Evolutionary conservation across 805 yeast species (phyloP).

Genomic region (Metschnikowia lochheadii): DNA sequence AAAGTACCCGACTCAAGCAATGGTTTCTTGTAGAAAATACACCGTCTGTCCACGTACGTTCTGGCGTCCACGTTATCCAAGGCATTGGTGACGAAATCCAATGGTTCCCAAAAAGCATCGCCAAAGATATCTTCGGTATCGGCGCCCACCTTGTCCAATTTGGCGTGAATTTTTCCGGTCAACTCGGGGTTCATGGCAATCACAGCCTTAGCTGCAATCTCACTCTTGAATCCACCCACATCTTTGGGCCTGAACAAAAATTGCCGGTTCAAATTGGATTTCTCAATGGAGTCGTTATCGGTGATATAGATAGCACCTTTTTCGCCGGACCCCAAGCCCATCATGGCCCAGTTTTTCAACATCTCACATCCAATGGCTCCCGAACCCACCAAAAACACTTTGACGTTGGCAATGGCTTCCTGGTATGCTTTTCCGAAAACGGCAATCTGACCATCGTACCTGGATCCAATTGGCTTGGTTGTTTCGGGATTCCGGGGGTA

Average conservation of each 20-base stretch:
- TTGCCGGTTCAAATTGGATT: slow-evolving; percentile 93
- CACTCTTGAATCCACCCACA: slow-evolving; percentile 88
- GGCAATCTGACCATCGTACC: slow-evolving; percentile 95
- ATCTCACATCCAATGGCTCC: slow-evolving; percentile 99
- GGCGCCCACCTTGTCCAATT: slow-evolving; percentile 84
- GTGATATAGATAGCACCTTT: slow-evolving; percentile 81
- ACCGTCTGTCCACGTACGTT: slow-evolving; percentile 94
- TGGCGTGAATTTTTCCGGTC: slow-evolving; percentile 68
- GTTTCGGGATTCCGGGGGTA: slow-evolving; percentile 65
- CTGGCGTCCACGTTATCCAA: slow-evolving; percentile 97
- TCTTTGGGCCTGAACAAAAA: slow-evolving; percentile 91
- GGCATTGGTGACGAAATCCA: slow-evolving; percentile 94
- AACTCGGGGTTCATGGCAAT: slow-evolving; percentile 81
- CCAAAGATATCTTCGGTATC: slow-evolving; percentile 87
- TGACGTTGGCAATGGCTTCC: slow-evolving; percentile 66
- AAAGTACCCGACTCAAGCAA: slow-evolving; percentile 94
- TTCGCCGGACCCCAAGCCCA: slow-evolving; percentile 92
- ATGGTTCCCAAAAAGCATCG: slow-evolving; percentile 76
- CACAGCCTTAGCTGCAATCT: slow-evolving; percentile 85
- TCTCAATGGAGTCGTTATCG: slow-evolving; percentile 93
- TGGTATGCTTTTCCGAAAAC: slow-evolving; percentile 84
- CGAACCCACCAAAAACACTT: slow-evolving; percentile 88
- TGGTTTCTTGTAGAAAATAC: slow-evolving; percentile 88
- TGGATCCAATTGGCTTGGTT: slow-evolving; percentile 69
- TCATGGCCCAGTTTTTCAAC: slow-evolving; percentile 96